phyloP scores from a whole-genome alignment of 495 filamentous ascomycete genomes.

The Penicillium mononematosum region DNA sequence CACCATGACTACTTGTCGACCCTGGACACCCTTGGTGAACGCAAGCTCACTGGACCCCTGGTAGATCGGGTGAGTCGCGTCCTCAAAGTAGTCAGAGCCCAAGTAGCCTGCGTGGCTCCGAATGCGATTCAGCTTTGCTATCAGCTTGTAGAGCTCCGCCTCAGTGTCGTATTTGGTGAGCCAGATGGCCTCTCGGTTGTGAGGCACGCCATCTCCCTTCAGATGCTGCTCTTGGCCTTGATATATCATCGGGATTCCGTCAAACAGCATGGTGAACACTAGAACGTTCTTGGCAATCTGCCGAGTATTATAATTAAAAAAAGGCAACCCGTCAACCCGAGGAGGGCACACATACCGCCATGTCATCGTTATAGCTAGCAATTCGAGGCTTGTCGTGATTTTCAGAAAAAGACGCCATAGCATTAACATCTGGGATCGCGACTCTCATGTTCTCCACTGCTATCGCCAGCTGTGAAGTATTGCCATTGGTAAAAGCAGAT shows the following conservation, averaged over 20 bases:
- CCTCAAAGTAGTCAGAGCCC: slow-evolving; percentile 48
- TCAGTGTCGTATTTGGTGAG: slow-evolving; percentile 59
- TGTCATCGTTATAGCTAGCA: slow-evolving; percentile 42
- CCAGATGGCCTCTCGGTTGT: slow-evolving; percentile 77
- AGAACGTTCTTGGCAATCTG: slow-evolving; percentile 59
- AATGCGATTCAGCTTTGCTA: slow-evolving; percentile 57
- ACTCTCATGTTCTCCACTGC: slow-evolving; percentile 50
- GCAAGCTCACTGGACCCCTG: slow-evolving; percentile 56
- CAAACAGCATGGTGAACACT: slow-evolving; percentile 67
- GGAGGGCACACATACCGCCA: slow-evolving; percentile 36
- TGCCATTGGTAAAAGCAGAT: slow-evolving; percentile 58
- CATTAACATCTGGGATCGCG: slow-evolving; percentile 55
- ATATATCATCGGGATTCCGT: slow-evolving; percentile 64
- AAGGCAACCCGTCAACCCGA: background rate
- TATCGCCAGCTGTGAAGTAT: slow-evolving; percentile 46
- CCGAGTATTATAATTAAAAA: background rate
- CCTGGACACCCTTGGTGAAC: slow-evolving; percentile 60
- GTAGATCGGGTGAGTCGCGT: slow-evolving; percentile 52
- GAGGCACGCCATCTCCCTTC: slow-evolving; percentile 54
- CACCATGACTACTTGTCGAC: slow-evolving; percentile 56
- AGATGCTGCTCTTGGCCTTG: slow-evolving; percentile 74
- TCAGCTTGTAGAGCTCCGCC: slow-evolving; percentile 59
- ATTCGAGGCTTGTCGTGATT: slow-evolving; percentile 75
- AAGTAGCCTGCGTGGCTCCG: slow-evolving; percentile 54
- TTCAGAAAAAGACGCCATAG: slow-evolving; percentile 70